Conservation (phyloP, 2,329 filamentous ascomycete species). For the Venturiaceae sp. region DNA sequence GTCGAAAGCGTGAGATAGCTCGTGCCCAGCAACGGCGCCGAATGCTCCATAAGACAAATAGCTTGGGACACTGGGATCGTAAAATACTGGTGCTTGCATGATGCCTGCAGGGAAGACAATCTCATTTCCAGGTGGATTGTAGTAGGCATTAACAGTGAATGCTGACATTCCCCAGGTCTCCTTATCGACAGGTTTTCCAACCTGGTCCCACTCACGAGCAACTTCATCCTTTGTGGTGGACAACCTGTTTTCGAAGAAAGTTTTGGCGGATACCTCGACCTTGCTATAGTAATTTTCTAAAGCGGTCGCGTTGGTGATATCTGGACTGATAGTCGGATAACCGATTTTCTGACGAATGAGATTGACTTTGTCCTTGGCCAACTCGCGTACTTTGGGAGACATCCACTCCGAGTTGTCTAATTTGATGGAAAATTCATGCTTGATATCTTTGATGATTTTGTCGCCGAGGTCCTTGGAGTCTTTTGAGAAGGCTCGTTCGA, state of each 20-base stretch:
- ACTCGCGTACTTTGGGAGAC: conserved; percentile 47
- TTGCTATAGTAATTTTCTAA: conserved; percentile 48
- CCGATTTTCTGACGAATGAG: conserved; percentile 61
- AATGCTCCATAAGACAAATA: conserved; percentile 63
- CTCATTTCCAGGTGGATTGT: conserved; percentile 54
- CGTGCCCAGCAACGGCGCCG: conserved; percentile 57
- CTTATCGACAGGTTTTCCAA: conserved; percentile 51
- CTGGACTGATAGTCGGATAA: conserved; percentile 52
- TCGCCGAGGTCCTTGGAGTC: conserved; percentile 58
- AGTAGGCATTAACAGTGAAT: conserved; percentile 37
- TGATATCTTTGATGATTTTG: conserved; percentile 61
- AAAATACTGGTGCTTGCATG: conserved; percentile 58
- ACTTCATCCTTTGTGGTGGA: conserved; percentile 40
- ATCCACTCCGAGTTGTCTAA: conserved; percentile 54
- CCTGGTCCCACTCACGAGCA: conserved; percentile 43
- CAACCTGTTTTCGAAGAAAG: conserved; percentile 50
- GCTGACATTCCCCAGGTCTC: conserved; percentile 52
- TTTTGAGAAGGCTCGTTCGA: conserved; percentile 58
- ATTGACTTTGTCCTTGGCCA: conserved; percentile 54
- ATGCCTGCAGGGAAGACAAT: conserved; percentile 62
- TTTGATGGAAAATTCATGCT: conserved; percentile 53
- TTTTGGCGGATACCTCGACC: conserved; percentile 38
- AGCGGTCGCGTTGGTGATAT: conserved; percentile 48
- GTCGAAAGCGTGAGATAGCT: conserved; percentile 63
- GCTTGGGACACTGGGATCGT: conserved; percentile 47